Evolutionary conservation across 306 rosid species (phyloP), one percentile per base, ranked within the genome.

Genomic region (Benincasa hispida): DNA sequence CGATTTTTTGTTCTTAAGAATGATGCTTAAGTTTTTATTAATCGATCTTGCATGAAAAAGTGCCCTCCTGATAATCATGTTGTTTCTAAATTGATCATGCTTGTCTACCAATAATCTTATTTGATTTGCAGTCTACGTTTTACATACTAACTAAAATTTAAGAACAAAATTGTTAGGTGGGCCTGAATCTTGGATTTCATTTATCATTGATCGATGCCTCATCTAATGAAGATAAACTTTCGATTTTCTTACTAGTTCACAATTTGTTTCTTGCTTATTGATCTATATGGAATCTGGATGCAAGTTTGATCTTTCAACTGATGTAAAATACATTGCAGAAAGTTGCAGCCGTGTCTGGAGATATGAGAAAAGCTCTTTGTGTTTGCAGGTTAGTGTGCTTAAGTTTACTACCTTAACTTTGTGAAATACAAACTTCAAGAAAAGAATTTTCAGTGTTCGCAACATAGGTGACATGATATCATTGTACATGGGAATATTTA

Each of bases 291-390:
- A 9, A 69, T 45, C 41, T 70, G 76, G 13, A 21, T 68, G 56
- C 56, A 67, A 67, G 32, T 41, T 67, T n/a, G 2, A 68, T 24
- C 58, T 27, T 25, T 70, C 8, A n/a, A 67, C 32, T 39, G 48
- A 37, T 37, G 27, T 19, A 27, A 34, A 62, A 68, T 68, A 68
- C n/a, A 22, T 57, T 81, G 81, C 97, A 94, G 99, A 94, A 90
- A 94, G 95, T 94, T 74, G 96, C 96, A 65, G 93, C 96, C 25
- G 90, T 90, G 78, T 91, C 95, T 65, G 99, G 99, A 66, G 99
- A 94, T 84, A 94, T 92, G 99, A 87, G 99, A 57, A 91, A 88
- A 81, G 97, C 96, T 74, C 97, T 91, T 25, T 84, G 85, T 78
- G 83, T 94, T 76, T 90, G 95, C 88, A 83, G 97, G 98, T 90